Evolutionary conservation across 1,284 basidiomycete species (phyloP).

Genomic region (Trichosporon sp.): DNA sequence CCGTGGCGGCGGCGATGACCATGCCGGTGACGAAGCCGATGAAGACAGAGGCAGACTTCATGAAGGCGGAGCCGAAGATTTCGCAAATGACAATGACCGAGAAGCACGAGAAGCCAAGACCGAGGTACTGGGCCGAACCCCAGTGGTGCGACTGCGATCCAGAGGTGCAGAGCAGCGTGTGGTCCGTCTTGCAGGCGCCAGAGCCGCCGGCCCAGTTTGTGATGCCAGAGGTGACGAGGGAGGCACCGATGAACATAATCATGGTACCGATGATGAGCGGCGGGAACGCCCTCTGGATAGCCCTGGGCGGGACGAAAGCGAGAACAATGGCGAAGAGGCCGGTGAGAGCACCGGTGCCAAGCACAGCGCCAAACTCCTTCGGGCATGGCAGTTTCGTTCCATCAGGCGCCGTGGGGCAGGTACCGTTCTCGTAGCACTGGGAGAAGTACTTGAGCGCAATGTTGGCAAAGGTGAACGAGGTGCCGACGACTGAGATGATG

Average conservation of each 20-base stretch:
- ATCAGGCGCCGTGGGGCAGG: constrained; percentile 35
- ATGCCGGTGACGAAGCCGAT: constrained; percentile 42
- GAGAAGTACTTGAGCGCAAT: constrained; percentile 37
- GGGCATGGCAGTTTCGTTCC: constrained; percentile 43
- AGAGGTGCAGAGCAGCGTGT: constrained; percentile 36
- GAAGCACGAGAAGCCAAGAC: constrained; percentile 39
- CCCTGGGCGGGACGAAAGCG: constrained; percentile 38
- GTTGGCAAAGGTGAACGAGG: constrained; percentile 43
- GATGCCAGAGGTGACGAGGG: constrained; percentile 38
- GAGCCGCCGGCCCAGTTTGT: constrained; percentile 46
- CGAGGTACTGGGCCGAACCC: constrained; percentile 39
- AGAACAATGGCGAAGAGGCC: constrained; percentile 41
- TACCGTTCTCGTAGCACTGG: constrained; percentile 40
- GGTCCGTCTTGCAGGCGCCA: constrained; percentile 36
- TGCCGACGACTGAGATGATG: constrained; percentile 41
- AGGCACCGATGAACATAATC: constrained; percentile 43
- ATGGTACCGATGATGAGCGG: constrained; percentile 43
- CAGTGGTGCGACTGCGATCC: constrained; percentile 34
- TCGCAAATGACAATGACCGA: constrained; percentile 33
- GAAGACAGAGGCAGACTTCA: constrained; percentile 43
- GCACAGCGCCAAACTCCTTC: constrained; percentile 39
- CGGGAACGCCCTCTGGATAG: constrained; percentile 43
- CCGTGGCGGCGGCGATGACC: constrained; percentile 42
- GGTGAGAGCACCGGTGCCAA: constrained; percentile 39
- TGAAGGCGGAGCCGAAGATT: constrained; percentile 44